Evolutionary conservation across 2,329 filamentous ascomycete genomes (phyloP).

Genomic region (Trichoderma citrinoviride): DNA sequence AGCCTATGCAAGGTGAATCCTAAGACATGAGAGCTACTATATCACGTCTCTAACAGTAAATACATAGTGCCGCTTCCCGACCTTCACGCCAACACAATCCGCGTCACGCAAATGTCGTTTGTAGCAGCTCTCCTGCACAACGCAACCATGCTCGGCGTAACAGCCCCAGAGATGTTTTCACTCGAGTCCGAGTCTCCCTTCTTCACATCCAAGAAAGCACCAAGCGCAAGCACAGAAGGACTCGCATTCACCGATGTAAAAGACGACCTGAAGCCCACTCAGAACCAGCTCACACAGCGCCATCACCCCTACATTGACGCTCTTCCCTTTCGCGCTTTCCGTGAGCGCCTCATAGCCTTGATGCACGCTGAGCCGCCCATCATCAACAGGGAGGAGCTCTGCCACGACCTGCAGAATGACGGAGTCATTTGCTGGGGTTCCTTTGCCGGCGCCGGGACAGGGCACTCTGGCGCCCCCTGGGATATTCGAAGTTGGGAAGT

Average conservation of each 20-base stretch:
- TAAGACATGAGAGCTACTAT: not conserved
- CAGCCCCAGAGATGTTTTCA: not conserved
- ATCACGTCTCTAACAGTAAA: not conserved
- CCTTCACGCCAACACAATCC: slow-evolving; percentile 6
- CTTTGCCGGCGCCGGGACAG: slow-evolving; percentile 27
- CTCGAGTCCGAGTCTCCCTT: slow-evolving; percentile 3
- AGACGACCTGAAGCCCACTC: slow-evolving; percentile 30
- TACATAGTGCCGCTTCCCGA: slow-evolving; percentile 3
- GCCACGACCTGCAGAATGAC: slow-evolving; percentile 31
- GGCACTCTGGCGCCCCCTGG: slow-evolving; percentile 30
- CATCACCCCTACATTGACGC: slow-evolving; percentile 33
- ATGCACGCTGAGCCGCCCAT: slow-evolving; percentile 20
- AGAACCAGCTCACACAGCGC: slow-evolving; percentile 27
- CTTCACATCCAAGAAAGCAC: not conserved
- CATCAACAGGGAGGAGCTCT: slow-evolving; percentile 32
- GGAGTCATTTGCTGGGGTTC: slow-evolving; percentile 33
- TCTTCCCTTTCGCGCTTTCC: slow-evolving; percentile 30
- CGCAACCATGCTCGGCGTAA: slow-evolving; percentile 26
- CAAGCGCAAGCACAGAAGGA: not conserved
- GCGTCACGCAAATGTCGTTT: slow-evolving; percentile 16
- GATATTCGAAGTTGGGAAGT: slow-evolving; percentile 34
- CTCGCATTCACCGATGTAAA: slow-evolving; percentile 27
- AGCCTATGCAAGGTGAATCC: not conserved
- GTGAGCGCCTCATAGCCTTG: slow-evolving; percentile 30
- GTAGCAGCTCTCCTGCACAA: slow-evolving; percentile 25